Evolutionary conservation across 2,329 filamentous ascomycete species (phyloP), one percentile per base, ranked within the genome.

Genomic region (Exophiala phaeomuriformis): DNA sequence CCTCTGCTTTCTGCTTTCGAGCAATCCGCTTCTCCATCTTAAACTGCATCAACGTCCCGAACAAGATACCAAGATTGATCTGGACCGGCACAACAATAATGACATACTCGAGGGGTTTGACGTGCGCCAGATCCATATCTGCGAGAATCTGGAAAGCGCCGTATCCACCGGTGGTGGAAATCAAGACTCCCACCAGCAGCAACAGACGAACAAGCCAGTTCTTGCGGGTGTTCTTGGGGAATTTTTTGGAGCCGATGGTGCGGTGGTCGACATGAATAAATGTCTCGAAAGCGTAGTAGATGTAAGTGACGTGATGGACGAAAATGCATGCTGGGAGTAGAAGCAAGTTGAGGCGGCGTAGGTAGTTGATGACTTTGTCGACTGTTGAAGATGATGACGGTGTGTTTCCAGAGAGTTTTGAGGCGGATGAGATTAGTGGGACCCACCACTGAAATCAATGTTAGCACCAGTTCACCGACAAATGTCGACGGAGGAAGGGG

Each of bases 181-280:
- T 55, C 30, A 52, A 47, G 28, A 61, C 57, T 36, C 59, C 61
- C 5, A 50, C 4, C 7, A 63, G 36, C 40, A 63, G 51, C 37
- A 59, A 55, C n/a, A 55, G 36, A 10, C 61, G 59, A n/a, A 56
- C 51, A 35, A 56, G 9, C 61, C 61, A 63, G 55, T 61, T 63
- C 43, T 60, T 55, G 31, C 57, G 53, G 30, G 51, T 63, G 42
- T 63, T 61, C 37, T 57, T 52, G 8, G 57, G 57, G 9, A 55
- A 45, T 27, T n/a, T 46, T 29, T 35, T 46, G 32, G 52, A 56
- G 12, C 47, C 50, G 10, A 47, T 39, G 39, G 53, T 19, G n/a
- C 59, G 61, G 31, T 45, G 55, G 47, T 63, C 61, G 12, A 63
- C 59, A 33, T 57, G 59, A 51, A 63, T 50, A 37, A 63, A 57